Base-by-base conservation (phyloP, 768 basidiomycete genomes). In the Agaricus sinodeliciosus region DNA sequence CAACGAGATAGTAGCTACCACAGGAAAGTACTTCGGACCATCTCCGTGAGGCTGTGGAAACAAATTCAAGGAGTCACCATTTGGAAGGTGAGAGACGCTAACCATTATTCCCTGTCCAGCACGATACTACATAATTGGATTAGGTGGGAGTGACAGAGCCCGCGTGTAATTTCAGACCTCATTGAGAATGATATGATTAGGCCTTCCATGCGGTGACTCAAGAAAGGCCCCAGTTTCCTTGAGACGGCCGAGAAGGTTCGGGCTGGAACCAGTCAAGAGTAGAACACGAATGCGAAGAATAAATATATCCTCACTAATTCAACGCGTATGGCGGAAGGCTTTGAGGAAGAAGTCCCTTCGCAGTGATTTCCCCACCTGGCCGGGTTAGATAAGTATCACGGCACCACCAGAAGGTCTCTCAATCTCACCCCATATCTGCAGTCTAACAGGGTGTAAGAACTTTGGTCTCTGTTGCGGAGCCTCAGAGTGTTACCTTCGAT, bases 71-170 rank as follows among this genome's bases (percentile, higher is more conserved):
- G 55, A 55, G 35, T 45, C n/a, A 43, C 49, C 35, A 52, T 47
- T 16, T 45, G 22, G n/a, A 28, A 50, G 19, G 40, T 42, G 34
- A 51, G 45, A 37, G 15, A 16, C 52, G 67, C 72, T 51, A 65
- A 93, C 93, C 80, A 94, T 88, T 55, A 98, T 97, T 9, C 95
- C 94, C 71, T 96, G 92, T 1, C 89, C 90, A 7, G 91, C 79
- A 15, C 82, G 76, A 67, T 97, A 97, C 83, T 89, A 35, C n/a
- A 35, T 25, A 37, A 42, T 34, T 35, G n/a, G 8, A 15, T 43
- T 18, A 46, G 45, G 9, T 9, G 9, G 15, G 39, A 19, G 39
- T 49, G 35, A 50, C 49, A 47, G 35, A 28, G 41, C 56, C n/a
- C 54, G 35, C 19, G 26, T 35, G 13, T 47, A 45, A 51, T 28